These are phyloP conservation scores for Helianthus tuberosus DNA, from an alignment of 129 eudicot genomes.

Conservation along the genomic window DNA sequence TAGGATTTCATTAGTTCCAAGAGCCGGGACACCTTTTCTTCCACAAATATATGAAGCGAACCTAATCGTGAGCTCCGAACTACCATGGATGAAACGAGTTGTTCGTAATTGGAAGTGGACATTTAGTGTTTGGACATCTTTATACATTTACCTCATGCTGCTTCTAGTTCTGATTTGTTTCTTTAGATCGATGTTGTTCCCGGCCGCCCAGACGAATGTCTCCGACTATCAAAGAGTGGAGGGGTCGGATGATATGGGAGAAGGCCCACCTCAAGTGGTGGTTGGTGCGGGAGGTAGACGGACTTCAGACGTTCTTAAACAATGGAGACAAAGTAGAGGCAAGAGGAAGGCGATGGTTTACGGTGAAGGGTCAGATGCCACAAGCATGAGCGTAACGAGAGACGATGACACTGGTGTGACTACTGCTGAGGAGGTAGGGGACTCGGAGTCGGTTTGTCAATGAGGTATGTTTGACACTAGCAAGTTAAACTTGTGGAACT, in stretches of 20 bases:
- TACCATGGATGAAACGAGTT: constrained; percentile 72
- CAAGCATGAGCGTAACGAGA: constrained; percentile 54
- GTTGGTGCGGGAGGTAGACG: constrained; percentile 26
- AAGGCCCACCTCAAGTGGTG: constrained; percentile 9
- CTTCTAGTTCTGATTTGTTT: constrained; percentile 45
- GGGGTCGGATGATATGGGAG: not conserved
- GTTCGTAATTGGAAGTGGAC: constrained; percentile 87
- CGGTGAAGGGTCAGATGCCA: constrained; percentile 44
- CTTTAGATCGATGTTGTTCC: constrained; percentile 57
- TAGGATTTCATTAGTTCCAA: constrained; percentile 48
- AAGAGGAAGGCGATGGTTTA: constrained; percentile 65
- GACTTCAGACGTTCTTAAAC: constrained; percentile 40
- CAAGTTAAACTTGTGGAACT: not conserved
- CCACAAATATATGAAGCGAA: constrained; percentile 82
- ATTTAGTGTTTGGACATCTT: constrained; percentile 72
- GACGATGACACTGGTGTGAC: constrained; percentile 36
- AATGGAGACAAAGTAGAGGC: constrained; percentile 57
- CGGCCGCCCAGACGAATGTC: constrained; percentile 2
- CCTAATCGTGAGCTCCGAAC: constrained; percentile 51
- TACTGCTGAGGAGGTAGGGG: constrained; percentile 64
- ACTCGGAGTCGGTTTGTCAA: constrained; percentile 61
- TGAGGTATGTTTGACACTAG: constrained; percentile 17
- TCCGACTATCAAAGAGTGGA: not conserved
- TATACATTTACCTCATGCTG: constrained; percentile 52
- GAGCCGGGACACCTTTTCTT: constrained; percentile 64